Conservation (phyloP, 441 rosid species). For the Corymbia citriodora region DNA sequence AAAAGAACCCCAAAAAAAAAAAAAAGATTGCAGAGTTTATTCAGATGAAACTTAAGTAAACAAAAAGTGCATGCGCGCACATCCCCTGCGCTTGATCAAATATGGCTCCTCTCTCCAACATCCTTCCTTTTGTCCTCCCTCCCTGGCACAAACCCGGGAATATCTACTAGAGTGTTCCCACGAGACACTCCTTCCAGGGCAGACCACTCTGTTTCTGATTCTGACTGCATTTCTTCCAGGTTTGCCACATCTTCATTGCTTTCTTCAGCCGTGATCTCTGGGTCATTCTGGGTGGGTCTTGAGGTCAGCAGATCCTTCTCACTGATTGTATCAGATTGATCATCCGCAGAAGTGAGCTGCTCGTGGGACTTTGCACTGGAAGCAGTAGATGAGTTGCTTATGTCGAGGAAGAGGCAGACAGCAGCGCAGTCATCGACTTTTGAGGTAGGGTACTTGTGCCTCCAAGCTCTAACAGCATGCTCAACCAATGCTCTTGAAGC, state of each 20-base stretch:
- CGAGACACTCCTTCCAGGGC: constrained; percentile 11
- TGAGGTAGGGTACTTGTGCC: background rate
- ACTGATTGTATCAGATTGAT: background rate
- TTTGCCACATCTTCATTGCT: background rate
- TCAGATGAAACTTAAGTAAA: background rate
- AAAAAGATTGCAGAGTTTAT: background rate
- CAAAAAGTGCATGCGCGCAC: background rate
- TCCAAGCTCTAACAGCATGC: background rate
- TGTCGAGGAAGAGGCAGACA: background rate
- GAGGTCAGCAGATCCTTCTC: background rate
- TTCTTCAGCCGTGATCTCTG: background rate
- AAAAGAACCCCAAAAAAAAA: background rate
- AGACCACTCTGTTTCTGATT: background rate
- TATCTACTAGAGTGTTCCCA: background rate
- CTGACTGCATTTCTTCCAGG: background rate
- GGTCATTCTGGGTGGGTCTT: background rate
- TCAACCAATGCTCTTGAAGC: background rate
- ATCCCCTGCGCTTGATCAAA: background rate
- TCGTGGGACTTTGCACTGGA: background rate
- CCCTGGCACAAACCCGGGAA: background rate
- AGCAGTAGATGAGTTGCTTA: background rate
- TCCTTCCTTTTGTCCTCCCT: background rate
- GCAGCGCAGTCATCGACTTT: background rate
- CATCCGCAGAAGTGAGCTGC: background rate
- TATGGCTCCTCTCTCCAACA: background rate